Evolutionary conservation across 306 rosid genomes (phyloP).

Genomic region (peach (Prunus persica)): DNA sequence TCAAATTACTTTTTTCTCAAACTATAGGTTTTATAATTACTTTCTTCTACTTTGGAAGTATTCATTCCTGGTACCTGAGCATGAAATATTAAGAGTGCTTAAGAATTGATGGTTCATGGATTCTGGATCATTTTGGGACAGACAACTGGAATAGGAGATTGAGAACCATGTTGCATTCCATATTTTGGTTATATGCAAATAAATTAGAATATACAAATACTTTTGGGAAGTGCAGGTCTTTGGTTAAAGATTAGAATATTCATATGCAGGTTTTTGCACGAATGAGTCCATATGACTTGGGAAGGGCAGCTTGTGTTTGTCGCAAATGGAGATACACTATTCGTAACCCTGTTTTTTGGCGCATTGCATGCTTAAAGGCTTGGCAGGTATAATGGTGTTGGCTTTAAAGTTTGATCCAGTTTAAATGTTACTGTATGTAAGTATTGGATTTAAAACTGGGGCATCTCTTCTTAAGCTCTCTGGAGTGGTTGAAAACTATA

Average conservation of each 20-base stretch:
- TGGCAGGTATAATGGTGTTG: conserved; percentile 78
- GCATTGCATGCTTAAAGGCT: conserved; percentile 89
- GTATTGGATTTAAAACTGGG: conserved; percentile 24
- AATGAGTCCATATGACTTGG: conserved; percentile 80
- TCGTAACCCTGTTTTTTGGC: conserved; percentile 93
- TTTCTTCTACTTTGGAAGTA: not conserved
- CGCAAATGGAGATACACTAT: conserved; percentile 92
- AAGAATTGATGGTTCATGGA: not conserved
- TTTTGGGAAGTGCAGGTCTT: too few relatives aligned
- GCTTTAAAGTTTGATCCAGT: conserved; percentile 10
- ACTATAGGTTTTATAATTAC: not conserved
- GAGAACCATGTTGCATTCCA: not conserved
- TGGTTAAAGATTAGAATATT: not conserved
- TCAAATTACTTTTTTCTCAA: not conserved
- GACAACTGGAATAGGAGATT: not conserved
- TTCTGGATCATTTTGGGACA: not conserved
- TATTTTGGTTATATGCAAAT: not conserved
- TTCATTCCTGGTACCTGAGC: not conserved
- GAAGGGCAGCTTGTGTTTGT: conserved; percentile 88
- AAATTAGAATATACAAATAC: not conserved
- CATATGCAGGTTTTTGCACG: conserved; percentile 65
- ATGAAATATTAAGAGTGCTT: not conserved
- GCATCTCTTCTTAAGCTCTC: conserved; percentile 46
- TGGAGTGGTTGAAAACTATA: conserved; percentile 75
- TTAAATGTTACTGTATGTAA: conserved; percentile 15